phyloP scores from a whole-genome alignment of 2,329 filamentous ascomycete genomes.

The Fusarium sp. region DNA sequence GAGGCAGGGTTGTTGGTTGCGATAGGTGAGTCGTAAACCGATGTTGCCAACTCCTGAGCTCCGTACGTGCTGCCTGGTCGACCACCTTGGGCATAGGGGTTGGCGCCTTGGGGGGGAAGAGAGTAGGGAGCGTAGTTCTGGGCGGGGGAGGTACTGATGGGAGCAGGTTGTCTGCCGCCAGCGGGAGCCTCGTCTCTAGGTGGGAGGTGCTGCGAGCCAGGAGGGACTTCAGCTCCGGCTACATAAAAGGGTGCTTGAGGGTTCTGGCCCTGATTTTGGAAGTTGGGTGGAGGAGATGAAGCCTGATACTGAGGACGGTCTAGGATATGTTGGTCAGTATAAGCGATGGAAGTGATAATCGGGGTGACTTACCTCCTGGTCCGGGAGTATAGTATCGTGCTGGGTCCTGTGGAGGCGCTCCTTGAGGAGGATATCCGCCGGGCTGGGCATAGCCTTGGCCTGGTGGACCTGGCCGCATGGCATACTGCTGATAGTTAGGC shows the following conservation, averaged over 20 bases:
- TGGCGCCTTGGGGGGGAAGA: slow-evolving; percentile 45
- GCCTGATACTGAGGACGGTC: slow-evolving; percentile 61
- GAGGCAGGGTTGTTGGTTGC: slow-evolving; percentile 62
- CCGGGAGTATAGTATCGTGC: slow-evolving; percentile 77
- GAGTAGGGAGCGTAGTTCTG: slow-evolving; percentile 59
- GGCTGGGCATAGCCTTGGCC: slow-evolving; percentile 59
- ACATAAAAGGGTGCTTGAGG: slow-evolving; percentile 74
- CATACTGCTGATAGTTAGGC: slow-evolving; percentile 78
- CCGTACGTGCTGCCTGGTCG: slow-evolving; percentile 77
- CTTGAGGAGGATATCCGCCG: slow-evolving; percentile 56
- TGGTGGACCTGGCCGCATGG: slow-evolving; percentile 63
- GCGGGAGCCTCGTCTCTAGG: slow-evolving; percentile 64
- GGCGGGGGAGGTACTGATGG: slow-evolving; percentile 64
- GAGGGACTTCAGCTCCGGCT: slow-evolving; percentile 67
- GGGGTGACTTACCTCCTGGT: slow-evolving; percentile 50
- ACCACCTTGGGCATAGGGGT: slow-evolving; percentile 61
- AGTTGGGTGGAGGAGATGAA: slow-evolving; percentile 65
- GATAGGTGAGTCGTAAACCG: slow-evolving; percentile 80
- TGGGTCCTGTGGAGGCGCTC: slow-evolving; percentile 66
- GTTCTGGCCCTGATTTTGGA: slow-evolving; percentile 64
- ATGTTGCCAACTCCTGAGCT: slow-evolving; percentile 82
- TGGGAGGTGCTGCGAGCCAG: slow-evolving; percentile 62
- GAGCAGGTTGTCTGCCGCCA: slow-evolving; percentile 61
- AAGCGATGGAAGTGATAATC: background rate
- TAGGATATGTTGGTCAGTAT: slow-evolving; percentile 42